These are phyloP conservation scores for Stereocaulon alpinum DNA, from an alignment of 495 filamentous ascomycete species.

Conservation along the genomic window DNA sequence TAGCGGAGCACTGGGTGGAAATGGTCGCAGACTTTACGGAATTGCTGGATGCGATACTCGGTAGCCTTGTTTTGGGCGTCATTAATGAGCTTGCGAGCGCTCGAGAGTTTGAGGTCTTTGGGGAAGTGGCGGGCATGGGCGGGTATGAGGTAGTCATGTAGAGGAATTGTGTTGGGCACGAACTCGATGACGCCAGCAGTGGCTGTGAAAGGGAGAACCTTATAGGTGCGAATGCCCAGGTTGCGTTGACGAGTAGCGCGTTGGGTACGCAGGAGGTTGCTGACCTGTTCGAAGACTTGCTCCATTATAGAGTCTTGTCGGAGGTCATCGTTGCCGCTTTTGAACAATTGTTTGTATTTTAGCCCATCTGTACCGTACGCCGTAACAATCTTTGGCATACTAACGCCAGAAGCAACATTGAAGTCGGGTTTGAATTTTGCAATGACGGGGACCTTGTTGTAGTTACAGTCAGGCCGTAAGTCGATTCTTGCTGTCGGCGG, in stretches of 20 bases:
- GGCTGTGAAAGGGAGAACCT: conserved; percentile 78
- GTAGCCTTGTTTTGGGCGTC: conserved; percentile 56
- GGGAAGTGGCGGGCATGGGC: conserved; percentile 82
- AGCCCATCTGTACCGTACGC: conserved; percentile 64
- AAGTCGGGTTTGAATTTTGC: conserved; percentile 57
- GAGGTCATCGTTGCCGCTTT: conserved; percentile 88
- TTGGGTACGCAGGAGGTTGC: conserved; percentile 73
- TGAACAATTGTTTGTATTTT: conserved; percentile 80
- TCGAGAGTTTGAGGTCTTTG: conserved; percentile 62
- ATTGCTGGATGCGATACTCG: conserved; percentile 63
- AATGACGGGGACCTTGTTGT: conserved; percentile 62
- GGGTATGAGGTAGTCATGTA: conserved; percentile 83
- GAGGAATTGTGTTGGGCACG: conserved; percentile 78
- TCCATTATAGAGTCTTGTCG: conserved; percentile 99
- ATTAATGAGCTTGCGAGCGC: conserved; percentile 67
- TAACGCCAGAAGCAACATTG: conserved; percentile 78
- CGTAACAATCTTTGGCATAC: conserved; percentile 83
- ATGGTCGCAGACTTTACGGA: conserved; percentile 58
- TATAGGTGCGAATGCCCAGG: conserved; percentile 86
- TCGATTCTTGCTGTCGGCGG: conserved; percentile 83
- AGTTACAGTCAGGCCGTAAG: conserved; percentile 62
- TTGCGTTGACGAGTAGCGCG: conserved; percentile 78
- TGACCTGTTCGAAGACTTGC: conserved; percentile 96
- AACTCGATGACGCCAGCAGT: conserved; percentile 94
- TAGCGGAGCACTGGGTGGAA: conserved; percentile 93